phyloP scores from a whole-genome alignment of 83 land plant genomes.

The Thuja plicata region DNA sequence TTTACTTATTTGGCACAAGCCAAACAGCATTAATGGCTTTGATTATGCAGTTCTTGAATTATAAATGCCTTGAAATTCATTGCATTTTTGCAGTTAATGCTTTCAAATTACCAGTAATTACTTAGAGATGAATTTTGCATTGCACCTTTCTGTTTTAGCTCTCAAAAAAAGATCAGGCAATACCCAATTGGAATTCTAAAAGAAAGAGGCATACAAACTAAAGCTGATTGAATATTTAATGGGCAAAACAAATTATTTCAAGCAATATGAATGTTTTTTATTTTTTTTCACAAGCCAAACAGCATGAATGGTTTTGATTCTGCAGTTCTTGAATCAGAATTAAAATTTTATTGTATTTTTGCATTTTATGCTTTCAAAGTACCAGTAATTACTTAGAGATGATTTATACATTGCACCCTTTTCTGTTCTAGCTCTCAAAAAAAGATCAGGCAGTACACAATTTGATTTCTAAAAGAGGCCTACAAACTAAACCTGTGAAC shows the following conservation, averaged over 20 bases:
- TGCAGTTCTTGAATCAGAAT: neutral
- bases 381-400: neutral
- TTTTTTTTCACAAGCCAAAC: too few relatives aligned
- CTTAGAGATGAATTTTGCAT: neutral
- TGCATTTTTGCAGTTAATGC: neutral
- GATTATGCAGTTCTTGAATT: neutral
- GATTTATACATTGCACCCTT: neutral
- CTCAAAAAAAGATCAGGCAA: neutral
- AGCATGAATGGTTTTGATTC: neutral
- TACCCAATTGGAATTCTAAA: neutral
- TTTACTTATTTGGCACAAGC: too few relatives aligned
- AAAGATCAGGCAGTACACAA: neutral
- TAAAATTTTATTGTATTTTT: too few relatives aligned
- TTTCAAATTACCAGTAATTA: neutral
- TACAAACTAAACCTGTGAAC: neutral
- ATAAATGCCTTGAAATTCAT: neutral
- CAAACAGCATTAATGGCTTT: neutral
- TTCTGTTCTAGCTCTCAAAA: neutral
- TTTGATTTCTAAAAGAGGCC: neutral
- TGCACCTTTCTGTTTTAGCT: neutral
- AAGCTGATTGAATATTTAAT: neutral
- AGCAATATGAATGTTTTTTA: too few relatives aligned
- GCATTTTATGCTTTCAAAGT: too few relatives aligned
- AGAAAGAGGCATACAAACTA: neutral
- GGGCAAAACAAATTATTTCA: too few relatives aligned